Conservation (phyloP, 2,329 filamentous ascomycete species). For the Trichoderma arundinaceum region DNA sequence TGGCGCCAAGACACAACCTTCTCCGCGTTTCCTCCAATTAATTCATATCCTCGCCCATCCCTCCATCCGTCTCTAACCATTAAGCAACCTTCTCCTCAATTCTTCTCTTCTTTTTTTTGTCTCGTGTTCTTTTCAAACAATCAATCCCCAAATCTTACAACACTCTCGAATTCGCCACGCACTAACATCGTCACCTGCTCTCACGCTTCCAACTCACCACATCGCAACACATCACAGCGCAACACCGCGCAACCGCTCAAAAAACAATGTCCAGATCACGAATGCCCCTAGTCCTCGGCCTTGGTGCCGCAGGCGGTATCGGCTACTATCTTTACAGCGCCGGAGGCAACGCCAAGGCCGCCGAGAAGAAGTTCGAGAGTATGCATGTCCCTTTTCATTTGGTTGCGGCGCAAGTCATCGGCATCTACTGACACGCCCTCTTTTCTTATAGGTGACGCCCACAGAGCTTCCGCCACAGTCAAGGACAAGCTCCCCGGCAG, state of each 20-base stretch:
- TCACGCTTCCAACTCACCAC: not conserved
- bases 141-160: too few relatives aligned
- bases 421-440: conserved; percentile 4
- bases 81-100: not conserved
- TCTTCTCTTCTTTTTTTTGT: conserved; percentile 2
- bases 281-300: conserved; percentile 59
- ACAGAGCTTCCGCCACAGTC: conserved; percentile 68
- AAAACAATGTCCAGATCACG: conserved; percentile 52
- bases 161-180: too few relatives aligned
- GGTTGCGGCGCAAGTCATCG: not conserved
- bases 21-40: conserved; percentile 17
- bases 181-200: too few relatives aligned
- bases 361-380: conserved; percentile 90
- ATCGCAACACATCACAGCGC: not conserved
- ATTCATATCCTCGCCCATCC: conserved; percentile 5
- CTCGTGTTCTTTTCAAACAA: not conserved
- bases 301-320: conserved; percentile 68
- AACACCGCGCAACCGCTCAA: not conserved
- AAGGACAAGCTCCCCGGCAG: conserved; percentile 65
- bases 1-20: not conserved
- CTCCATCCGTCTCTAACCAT: conserved; percentile 4
- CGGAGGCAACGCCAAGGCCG: conserved; percentile 79
- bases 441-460: conserved; percentile 69
- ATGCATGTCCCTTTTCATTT: conserved; percentile 40
- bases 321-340: conserved; percentile 93